Evolutionary conservation across 2,329 filamentous ascomycete genomes (phyloP).

Genomic region (Torrubiella hemipterigena): DNA sequence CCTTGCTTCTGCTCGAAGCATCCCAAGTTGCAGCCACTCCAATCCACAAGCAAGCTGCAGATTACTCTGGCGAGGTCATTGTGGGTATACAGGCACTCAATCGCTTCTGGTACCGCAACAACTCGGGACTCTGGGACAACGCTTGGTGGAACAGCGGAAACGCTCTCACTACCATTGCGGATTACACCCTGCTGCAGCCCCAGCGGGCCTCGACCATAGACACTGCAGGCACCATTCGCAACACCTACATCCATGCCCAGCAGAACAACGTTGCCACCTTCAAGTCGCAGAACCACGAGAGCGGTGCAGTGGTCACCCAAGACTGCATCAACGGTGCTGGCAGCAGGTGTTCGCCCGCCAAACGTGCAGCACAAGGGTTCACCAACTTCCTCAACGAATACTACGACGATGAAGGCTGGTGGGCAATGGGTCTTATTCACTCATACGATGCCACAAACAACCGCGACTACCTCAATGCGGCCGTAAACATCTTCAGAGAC

Average conservation of each 20-base stretch:
- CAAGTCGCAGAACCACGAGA: slow-evolving; percentile 21
- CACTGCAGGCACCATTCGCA: slow-evolving; percentile 26
- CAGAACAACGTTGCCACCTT: slow-evolving; percentile 19
- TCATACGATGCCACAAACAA: slow-evolving; percentile 42
- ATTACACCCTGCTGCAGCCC: slow-evolving; percentile 30
- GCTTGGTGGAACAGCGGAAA: slow-evolving; percentile 68
- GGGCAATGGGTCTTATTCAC: slow-evolving; percentile 46
- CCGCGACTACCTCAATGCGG: slow-evolving; percentile 37
- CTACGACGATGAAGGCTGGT: slow-evolving; percentile 52
- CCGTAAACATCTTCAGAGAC: slow-evolving; percentile 42
- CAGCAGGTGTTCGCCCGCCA: slow-evolving; percentile 8
- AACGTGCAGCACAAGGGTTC: slow-evolving; percentile 17
- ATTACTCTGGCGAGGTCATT: too few species aligned
- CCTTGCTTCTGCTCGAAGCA: too few species aligned
- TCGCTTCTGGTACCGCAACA: slow-evolving; percentile 42
- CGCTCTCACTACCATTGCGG: slow-evolving; percentile 47
- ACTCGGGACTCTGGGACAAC: slow-evolving; percentile 50
- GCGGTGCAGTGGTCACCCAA: slow-evolving; percentile 22
- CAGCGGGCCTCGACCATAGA: slow-evolving; percentile 23
- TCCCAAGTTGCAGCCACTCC: too few species aligned
- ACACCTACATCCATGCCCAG: slow-evolving; percentile 33
- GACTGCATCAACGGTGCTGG: slow-evolving; percentile 18
- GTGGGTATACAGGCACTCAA: not conserved
- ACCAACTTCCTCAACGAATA: slow-evolving; percentile 36
- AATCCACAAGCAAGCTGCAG: too few species aligned